These are phyloP conservation scores for Graphilbum sp. DNA, from an alignment of 2,329 filamentous ascomycete species.

Conservation along the genomic window DNA sequence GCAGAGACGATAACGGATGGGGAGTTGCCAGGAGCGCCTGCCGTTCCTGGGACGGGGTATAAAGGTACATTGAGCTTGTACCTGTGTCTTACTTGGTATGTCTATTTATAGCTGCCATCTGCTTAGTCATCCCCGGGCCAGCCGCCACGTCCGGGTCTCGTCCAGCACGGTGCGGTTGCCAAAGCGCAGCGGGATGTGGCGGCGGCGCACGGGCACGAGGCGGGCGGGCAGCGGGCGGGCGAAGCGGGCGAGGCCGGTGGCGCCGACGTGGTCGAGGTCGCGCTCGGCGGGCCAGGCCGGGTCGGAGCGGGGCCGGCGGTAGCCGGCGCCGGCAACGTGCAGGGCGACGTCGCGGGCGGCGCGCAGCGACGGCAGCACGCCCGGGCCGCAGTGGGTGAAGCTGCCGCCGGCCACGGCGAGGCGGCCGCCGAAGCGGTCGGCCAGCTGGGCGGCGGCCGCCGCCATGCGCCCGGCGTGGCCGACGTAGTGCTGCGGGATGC, in stretches of 20 bases:
- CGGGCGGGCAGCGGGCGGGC: constrained; percentile 2
- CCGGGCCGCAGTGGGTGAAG: constrained; percentile 32
- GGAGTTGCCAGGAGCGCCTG: too few relatives aligned
- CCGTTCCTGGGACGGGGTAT: too few relatives aligned
- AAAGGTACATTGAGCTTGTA: too few relatives aligned
- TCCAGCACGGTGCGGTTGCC: constrained; percentile 3
- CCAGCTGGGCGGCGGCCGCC: constrained; percentile 36
- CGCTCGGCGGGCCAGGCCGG: neutral
- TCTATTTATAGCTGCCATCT: neutral
- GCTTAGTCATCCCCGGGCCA: too few relatives aligned
- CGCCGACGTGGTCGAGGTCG: constrained; percentile 8
- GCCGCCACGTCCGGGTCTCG: neutral
- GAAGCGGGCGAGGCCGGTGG: constrained; percentile 10
- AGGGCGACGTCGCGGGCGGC: constrained; percentile 28
- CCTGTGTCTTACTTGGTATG: too few relatives aligned
- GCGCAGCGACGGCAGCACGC: constrained; percentile 33
- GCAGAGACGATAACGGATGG: too few relatives aligned
- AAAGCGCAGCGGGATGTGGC: constrained; percentile 6
- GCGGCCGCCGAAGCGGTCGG: constrained; percentile 38
- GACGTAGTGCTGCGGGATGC: constrained; percentile 81
- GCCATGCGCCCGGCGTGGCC: constrained; percentile 54
- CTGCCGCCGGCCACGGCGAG: constrained; percentile 47
- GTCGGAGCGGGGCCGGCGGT: neutral
- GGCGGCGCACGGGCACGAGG: neutral
- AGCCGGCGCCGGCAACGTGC: constrained; percentile 16